Conservation (phyloP, 495 filamentous ascomycete species). For the Aspergillus hancockii region DNA sequence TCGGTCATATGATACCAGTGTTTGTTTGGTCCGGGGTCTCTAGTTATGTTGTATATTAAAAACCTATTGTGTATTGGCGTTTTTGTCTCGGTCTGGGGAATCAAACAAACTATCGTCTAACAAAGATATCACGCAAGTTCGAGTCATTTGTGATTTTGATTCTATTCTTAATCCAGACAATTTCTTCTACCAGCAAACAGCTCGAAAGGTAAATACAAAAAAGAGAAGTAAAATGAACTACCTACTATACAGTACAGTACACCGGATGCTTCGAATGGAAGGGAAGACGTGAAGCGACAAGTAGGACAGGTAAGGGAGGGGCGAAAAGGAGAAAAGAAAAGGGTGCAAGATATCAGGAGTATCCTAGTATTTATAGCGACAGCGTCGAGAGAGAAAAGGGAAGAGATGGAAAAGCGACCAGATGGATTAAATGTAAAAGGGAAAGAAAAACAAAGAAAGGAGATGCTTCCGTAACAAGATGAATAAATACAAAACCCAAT, state of each 20-base stretch:
- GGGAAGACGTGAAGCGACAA: neutral
- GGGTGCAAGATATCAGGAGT: conserved; percentile 23
- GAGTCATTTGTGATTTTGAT: too few species aligned
- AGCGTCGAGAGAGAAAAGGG: conserved; percentile 11
- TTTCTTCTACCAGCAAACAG: neutral
- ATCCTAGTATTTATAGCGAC: conserved; percentile 21
- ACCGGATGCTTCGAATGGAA: conserved; percentile 13
- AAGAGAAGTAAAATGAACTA: conserved; percentile 10
- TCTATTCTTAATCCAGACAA: neutral
- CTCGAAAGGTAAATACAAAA: conserved; percentile 23
- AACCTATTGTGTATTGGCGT: neutral
- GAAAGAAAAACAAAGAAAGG: conserved; percentile 29
- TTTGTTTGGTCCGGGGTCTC: conserved; percentile 5
- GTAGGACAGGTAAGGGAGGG: conserved; percentile 4
- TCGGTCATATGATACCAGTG: conserved; percentile 13
- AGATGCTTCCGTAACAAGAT: conserved; percentile 27
- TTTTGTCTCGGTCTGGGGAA: neutral
- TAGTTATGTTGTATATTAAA: conserved; percentile 15
- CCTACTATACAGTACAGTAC: conserved; percentile 32
- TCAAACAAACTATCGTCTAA: neutral
- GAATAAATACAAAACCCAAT: conserved; percentile 42
- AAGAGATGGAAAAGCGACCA: conserved; percentile 27
- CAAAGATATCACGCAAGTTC: too few species aligned
- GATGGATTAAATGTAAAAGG: conserved; percentile 21
- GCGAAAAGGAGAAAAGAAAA: conserved; percentile 16